phyloP scores from a whole-genome alignment of 768 basidiomycete species.

The Lactifluus hygrophoroides region DNA sequence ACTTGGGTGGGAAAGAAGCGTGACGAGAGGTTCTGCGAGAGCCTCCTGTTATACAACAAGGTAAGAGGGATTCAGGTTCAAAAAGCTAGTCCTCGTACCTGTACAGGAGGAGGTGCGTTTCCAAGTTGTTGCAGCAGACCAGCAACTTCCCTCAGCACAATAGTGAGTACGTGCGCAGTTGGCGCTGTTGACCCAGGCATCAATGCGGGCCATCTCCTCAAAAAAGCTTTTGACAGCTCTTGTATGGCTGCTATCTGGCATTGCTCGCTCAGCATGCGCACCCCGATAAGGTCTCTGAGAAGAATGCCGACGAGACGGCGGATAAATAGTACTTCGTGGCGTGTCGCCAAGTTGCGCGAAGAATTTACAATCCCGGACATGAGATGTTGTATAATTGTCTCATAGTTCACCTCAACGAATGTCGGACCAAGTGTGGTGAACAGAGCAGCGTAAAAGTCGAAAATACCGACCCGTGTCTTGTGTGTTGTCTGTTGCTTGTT shows the following conservation, averaged over 20 bases:
- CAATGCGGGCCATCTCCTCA: conserved; percentile 89
- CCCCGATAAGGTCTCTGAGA: conserved; percentile 78
- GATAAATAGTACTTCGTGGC: conserved; percentile 68
- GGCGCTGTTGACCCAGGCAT: conserved; percentile 80
- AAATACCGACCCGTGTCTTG: conserved; percentile 72
- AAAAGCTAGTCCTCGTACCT: conserved; percentile 35
- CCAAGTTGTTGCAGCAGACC: conserved; percentile 84
- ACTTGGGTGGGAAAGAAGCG: conserved; percentile 78
- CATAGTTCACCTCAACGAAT: conserved; percentile 80
- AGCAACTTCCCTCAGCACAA: conserved; percentile 76
- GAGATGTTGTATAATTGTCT: conserved; percentile 68
- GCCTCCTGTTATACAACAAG: conserved; percentile 43
- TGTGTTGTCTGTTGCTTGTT: conserved; percentile 64
- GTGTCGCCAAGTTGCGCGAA: conserved; percentile 42
- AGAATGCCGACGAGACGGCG: conserved; percentile 69
- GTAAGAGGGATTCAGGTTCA: background rate
- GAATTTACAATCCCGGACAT: conserved; percentile 67
- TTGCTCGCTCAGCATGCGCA: conserved; percentile 85
- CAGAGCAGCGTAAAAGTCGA: conserved; percentile 80
- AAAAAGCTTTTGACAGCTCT: conserved; percentile 71
- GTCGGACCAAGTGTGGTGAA: conserved; percentile 63
- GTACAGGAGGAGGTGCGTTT: conserved; percentile 83
- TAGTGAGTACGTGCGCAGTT: conserved; percentile 52
- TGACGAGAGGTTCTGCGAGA: conserved; percentile 74
- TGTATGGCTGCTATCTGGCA: conserved; percentile 88